These are phyloP conservation scores for Ormosia semicastrata DNA, from an alignment of 306 rosid genomes.

Conservation along the genomic window DNA sequence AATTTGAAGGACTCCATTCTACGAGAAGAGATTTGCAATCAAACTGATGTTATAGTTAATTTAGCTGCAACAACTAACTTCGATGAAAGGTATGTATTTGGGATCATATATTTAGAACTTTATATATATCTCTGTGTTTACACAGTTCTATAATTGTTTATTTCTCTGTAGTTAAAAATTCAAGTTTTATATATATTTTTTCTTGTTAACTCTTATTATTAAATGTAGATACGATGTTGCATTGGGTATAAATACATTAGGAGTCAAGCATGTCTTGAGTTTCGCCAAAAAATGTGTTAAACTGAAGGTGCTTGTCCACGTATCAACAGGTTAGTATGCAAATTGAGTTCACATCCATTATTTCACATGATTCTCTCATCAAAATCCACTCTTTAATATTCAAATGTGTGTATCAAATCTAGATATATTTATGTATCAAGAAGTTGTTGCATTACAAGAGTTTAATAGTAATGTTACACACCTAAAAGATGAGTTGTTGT, in stretches of 20 bases:
- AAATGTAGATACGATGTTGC: constrained; percentile 67
- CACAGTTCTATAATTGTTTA: background rate
- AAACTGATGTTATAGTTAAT: constrained; percentile 54
- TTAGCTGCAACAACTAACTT: constrained; percentile 80
- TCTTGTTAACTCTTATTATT: background rate
- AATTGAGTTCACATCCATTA: background rate
- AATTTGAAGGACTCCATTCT: constrained; percentile 47
- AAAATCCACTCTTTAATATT: background rate
- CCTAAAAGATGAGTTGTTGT: too few relatives aligned
- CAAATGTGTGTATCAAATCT: background rate
- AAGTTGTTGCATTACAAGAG: too few relatives aligned
- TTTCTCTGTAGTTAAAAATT: background rate
- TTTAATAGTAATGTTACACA: too few relatives aligned
- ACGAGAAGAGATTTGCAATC: constrained; percentile 43
- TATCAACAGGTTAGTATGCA: constrained; percentile 66
- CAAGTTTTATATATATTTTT: background rate
- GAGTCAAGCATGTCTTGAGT: constrained; percentile 54
- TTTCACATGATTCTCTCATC: background rate
- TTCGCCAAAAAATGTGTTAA: constrained; percentile 62
- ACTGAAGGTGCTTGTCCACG: constrained; percentile 56
- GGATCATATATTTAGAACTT: background rate
- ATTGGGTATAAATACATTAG: constrained; percentile 59
- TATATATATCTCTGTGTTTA: too few relatives aligned
- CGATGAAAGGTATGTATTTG: constrained; percentile 60
- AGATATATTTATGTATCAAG: too few relatives aligned